These are phyloP conservation scores for Astrephomene gubernaculifera DNA, from an alignment of 139 green algal genomes.

Conservation along the genomic window DNA sequence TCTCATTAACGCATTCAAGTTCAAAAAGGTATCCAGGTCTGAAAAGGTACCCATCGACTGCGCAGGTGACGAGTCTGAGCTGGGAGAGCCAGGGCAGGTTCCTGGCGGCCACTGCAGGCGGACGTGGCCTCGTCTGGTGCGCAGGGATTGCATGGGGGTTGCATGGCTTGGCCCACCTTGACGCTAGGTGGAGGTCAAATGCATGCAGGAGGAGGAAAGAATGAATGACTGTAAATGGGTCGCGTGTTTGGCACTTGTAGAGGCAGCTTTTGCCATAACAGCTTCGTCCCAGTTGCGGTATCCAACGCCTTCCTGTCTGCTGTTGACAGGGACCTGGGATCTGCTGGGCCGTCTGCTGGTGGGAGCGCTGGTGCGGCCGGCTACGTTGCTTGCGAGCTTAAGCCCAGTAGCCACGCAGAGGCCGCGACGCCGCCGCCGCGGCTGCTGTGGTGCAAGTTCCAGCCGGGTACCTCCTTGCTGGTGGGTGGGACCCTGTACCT, in stretches of 20 bases:
- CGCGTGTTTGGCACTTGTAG: no score
- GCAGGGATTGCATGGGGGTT: no score
- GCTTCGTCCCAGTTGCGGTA: no score
- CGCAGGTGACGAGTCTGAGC: constrained; percentile 25
- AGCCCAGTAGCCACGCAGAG: not conserved
- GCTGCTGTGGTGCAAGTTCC: constrained; percentile 17
- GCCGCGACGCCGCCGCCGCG: not conserved
- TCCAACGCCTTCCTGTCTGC: no score
- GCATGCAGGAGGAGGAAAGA: no score
- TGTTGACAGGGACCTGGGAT: constrained; percentile 43
- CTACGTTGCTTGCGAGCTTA: constrained; percentile 18
- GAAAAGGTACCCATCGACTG: not conserved
- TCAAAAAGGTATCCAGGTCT: no score
- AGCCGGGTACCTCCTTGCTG: not conserved
- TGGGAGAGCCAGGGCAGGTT: constrained; percentile 25
- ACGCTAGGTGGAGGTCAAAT: no score
- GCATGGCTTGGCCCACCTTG: no score
- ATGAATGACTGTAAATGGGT: no score
- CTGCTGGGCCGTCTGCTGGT: no score
- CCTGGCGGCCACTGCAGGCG: constrained; percentile 3
- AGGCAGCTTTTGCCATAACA: no score
- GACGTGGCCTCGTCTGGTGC: constrained; percentile 18
- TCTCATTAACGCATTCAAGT: no score
- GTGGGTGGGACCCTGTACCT: constrained; percentile 6
- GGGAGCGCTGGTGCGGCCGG: not conserved